phyloP scores from a whole-genome alignment of 139 green algal genomes.

The Chlorella sp. region DNA sequence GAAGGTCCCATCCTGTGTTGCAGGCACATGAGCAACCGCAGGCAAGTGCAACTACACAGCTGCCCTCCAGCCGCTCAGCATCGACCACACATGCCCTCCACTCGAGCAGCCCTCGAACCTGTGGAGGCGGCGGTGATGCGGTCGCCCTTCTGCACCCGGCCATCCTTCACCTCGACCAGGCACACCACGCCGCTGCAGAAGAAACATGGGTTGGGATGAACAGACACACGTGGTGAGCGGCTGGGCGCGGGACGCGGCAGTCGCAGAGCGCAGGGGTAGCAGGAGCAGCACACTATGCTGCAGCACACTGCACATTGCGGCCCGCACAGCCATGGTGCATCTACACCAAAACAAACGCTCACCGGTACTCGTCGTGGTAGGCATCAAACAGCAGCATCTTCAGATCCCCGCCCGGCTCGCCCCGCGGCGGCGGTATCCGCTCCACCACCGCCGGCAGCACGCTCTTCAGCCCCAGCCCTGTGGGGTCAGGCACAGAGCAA shows the following conservation, averaged over 20 bases:
- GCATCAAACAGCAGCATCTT: constrained; percentile 92
- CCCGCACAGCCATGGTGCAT: no score
- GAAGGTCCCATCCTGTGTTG: no score
- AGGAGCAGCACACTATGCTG: no score
- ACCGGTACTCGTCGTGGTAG: constrained; percentile 88
- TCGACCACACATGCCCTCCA: no score
- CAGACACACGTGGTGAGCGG: no score
- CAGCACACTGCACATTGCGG: no score
- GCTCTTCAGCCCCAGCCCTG: constrained; percentile 62
- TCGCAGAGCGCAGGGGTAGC: background rate
- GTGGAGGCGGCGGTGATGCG: constrained; percentile 58
- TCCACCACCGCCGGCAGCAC: constrained; percentile 85
- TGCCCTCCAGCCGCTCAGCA: no score
- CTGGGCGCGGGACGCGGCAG: no score
- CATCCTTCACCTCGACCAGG: constrained; percentile 83
- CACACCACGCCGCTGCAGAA: constrained; percentile 66
- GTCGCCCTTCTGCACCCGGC: constrained; percentile 67
- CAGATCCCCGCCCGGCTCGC: constrained; percentile 50
- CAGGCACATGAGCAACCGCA: no score
- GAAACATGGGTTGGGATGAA: no score
- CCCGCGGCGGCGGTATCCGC: constrained; percentile 63
- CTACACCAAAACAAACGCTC: background rate
- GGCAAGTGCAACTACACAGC: no score
- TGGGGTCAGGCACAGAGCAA: no score
- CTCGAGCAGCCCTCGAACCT: constrained; percentile 4